Percentiles rank a stretch among this genome's conserved stretches.
Conservation (phyloP, 495 filamentous ascomycete genomes). For the Lasiosphaeria ovina region DNA sequence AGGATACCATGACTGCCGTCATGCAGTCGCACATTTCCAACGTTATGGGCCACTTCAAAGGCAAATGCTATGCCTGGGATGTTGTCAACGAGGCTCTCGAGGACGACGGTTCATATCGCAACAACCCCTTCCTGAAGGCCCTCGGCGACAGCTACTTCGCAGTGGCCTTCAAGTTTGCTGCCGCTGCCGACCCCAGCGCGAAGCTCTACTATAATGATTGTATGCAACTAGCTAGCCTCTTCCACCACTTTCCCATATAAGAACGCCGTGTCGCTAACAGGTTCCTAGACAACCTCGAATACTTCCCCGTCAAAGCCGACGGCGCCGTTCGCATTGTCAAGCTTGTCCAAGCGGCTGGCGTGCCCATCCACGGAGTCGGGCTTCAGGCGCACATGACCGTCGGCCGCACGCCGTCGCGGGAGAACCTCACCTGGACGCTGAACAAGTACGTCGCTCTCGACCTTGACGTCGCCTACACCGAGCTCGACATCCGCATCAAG, state of each 20-base stretch:
- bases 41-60: conserved; percentile 52
- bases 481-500: conserved; percentile 51
- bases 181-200: conserved; percentile 49
- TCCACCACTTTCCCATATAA: background rate
- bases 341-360: conserved; percentile 37
- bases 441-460: conserved; percentile 42
- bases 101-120: conserved; percentile 49
- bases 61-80: conserved; percentile 60
- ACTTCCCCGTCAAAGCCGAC: conserved; percentile 41
- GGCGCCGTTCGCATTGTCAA: conserved; percentile 41
- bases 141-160: conserved; percentile 50
- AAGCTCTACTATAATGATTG: conserved; percentile 65
- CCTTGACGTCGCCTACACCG: conserved; percentile 54
- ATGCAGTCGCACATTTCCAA: conserved; percentile 53
- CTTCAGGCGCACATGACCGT: conserved; percentile 53
- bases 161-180: conserved; percentile 56
- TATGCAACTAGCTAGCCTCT: conserved; percentile 33
- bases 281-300: conserved; percentile 39
- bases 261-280: conserved; percentile 30
- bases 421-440: conserved; percentile 45
- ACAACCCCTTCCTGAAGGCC: conserved; percentile 51
- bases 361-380: conserved; percentile 53
- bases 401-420: conserved; percentile 36
- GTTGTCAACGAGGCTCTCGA: conserved; percentile 61
- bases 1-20: conserved; percentile 46